phyloP scores from a whole-genome alignment of 75 land plant genomes.

The Sequoia sempervirens region DNA sequence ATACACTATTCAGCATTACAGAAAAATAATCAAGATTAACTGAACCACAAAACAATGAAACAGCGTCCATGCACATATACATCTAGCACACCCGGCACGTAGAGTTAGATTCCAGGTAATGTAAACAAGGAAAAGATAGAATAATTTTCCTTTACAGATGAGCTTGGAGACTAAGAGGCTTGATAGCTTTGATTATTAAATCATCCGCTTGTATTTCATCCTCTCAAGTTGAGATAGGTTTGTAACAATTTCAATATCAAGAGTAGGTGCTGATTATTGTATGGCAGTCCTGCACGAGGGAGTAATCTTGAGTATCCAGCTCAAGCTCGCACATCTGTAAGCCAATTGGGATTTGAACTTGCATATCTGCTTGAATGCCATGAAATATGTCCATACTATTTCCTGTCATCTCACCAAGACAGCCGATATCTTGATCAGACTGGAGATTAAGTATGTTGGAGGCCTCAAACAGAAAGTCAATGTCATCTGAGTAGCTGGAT shows the following conservation, averaged over 20 bases:
- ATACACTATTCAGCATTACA: too few species aligned
- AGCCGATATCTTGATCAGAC: background rate
- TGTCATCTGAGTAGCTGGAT: constrained; percentile 2
- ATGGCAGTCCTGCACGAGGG: background rate
- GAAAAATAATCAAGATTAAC: too few species aligned
- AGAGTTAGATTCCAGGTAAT: too few species aligned
- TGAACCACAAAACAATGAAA: too few species aligned
- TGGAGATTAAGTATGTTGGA: background rate
- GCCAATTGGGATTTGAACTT: background rate
- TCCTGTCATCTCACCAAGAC: background rate
- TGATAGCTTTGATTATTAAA: too few species aligned
- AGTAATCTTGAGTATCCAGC: background rate
- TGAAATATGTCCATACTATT: background rate
- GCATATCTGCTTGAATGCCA: constrained; percentile 1
- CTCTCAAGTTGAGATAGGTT: too few species aligned
- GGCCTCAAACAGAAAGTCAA: background rate
- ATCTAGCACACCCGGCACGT: too few species aligned
- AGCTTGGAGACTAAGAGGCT: too few species aligned
- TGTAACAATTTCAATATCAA: background rate
- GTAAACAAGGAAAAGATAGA: too few species aligned
- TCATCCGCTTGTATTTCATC: too few species aligned
- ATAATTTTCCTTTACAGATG: too few species aligned
- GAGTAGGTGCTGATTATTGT: constrained; percentile 1
- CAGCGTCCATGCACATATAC: too few species aligned
- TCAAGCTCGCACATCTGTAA: background rate